Base-by-base conservation (phyloP, 2,329 filamentous ascomycete genomes). In the Sarocladiaceae sp. region DNA sequence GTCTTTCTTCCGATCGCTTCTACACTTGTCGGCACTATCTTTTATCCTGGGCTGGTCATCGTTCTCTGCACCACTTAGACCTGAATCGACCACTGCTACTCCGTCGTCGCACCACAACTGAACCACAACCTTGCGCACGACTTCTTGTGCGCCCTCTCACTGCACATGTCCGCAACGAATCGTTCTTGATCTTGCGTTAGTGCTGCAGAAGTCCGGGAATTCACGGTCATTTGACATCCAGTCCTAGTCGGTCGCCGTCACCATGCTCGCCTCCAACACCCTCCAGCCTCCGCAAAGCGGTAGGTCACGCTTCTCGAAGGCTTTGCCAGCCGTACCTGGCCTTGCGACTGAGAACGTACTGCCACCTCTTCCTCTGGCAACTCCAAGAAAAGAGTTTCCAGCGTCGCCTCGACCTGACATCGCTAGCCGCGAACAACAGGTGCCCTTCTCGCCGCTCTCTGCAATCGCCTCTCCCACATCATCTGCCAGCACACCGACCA, bases 281-380 rank as follows among this genome's bases (percentile, higher is more conserved):
- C 28, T 50, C 25, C 47, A 50, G 18, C 29, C 47, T 13, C 47
- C 47, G 11, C 5, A 63, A 61, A 65, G 62, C 56, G 76, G 76
- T 59, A 68, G 71, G 52, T 82, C 79, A 59, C 77, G 78, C 63
- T 80, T 79, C 66, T 81, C 79, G 62, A 83, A 83, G 67, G 78
- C 77, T 29, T 68, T 83, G 57, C 79, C 79, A 29, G 68, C 71
- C 52, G 75, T 76, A 60, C 77, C 79, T 51, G 57, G 57, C 51
- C 58, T 56, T 51, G 52, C 54, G 17, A 31, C 39, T 17, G 37
- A 44, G 11, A 26, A n/a, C 39, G 15, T 15, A 12, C 46, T 42
- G 8, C 44, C 35, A 39, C 44, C n/a, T 23, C 18, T 48, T 26
- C 47, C 48, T 22, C 22, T 42, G 26, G 29, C 25, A 4, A 17